Evolutionary conservation across 768 basidiomycete genomes (phyloP), one percentile per base, ranked within the genome.

Genomic region (Rhizopogon rudus): DNA sequence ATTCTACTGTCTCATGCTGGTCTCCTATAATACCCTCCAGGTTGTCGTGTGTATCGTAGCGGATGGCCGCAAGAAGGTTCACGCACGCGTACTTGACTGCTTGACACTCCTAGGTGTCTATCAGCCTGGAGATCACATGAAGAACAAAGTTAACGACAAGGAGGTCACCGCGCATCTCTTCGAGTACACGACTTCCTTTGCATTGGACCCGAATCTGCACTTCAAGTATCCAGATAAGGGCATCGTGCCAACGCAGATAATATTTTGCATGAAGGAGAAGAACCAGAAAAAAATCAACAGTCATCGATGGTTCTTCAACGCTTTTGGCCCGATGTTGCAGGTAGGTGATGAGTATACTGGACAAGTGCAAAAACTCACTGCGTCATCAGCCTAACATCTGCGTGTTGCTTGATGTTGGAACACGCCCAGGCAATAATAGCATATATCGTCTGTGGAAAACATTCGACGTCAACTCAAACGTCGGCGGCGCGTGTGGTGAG

Each of bases 211-310:
- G 1, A 83, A 87, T 63, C 72, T 93, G 42, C 88, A 89, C 63
- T 92, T 93, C 74, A 83, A 81, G 66, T 92, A 91, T 60, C 90
- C 92, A 1, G 93, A 94, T 67, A 93, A 93, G 69, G 93, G 93
- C 3, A 90, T 95, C 41, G 88, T 93, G 12, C 94, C 93, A 2
- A 93, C 88, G n/a, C 96, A 95, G 67, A 93, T 91, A 48, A 86
- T 98, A 33, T 91, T 91, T 66, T 90, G 87, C 66, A 79, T 91
- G 76, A 91, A 93, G 75, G 93, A 95, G 75, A 90, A 84, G 75
- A 98, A 96, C 67, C 88, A 92, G 67, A 94, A 95, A 77, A 97
- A 98, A 75, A 95, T 98, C 66, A 98, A 97, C 68, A 91, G 88
- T 45, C 94, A 97, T 64, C 78, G 95, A 46, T 98, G 95, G 95